Base-by-base conservation (phyloP, 2,329 filamentous ascomycete species). In the Lasiodiplodia gonubiensis region DNA sequence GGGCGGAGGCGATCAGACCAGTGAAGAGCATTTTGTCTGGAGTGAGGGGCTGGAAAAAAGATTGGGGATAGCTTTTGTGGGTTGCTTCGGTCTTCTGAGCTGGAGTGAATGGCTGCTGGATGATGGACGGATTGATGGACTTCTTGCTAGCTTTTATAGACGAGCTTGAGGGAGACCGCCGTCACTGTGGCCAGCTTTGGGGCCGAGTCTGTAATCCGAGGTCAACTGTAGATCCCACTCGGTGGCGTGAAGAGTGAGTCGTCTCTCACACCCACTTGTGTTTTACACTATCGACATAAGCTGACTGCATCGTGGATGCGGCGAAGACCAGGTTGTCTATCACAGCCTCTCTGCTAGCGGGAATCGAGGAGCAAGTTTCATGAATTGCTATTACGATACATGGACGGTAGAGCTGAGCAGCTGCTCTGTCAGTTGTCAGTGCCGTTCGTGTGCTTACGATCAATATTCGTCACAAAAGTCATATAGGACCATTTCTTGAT, bases 11-110 rank as follows among this genome's bases (percentile, higher is more conserved):
- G 30, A 55, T 11, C 7, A 55, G 33, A 37, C 14, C 7, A 33
- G 53, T 37, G 53, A 37, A 55, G 30, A 37, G 53, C 53, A 55
- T 55, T 55, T 55, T 55, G 53, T 18, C 11, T 55, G 53, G 33
- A 53, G 21, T 25, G 21, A 16, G 27, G 21, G 23, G 16, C 49
- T 53, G 21, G 23, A 33, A 2, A n/a, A 33, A 33, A 10, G 30
- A 33, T 33, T 33, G 30, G 30, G 8, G 23, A 25, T 8, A 16
- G 14, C 21, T 25, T 53, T 18, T 25, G 21, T 16, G 49, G 14
- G 23, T 18, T 51, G n/a, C 48, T 51, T 21, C 2, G 48, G 11
- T 33, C 1, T 33, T 42, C 39, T 42, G 39, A 42, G 16, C 39
- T 42, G 39, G 39, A 42, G 39, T 42, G 39, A 42, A 42, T 16